A percentile compares a stretch with the other conserved stretches of the same genome.
These are phyloP conservation scores for Paecilomyces variotii DNA, from an alignment of 2,329 filamentous ascomycete genomes.

Conservation along the genomic window DNA sequence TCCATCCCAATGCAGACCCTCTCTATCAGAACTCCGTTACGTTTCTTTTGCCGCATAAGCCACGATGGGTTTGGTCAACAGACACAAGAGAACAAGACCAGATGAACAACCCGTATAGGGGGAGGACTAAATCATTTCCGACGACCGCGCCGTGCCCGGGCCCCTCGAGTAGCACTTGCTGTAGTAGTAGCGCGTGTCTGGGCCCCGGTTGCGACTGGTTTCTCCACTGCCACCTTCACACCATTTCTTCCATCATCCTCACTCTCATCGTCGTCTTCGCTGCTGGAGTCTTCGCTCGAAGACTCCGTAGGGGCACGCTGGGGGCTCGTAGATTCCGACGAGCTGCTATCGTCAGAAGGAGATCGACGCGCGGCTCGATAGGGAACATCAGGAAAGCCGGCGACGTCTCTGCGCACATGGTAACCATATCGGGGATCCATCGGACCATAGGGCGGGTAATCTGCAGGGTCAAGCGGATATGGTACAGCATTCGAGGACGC, in stretches of 20 bases:
- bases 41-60: conserved; percentile 3
- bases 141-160: conserved; percentile 18
- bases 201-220: conserved; percentile 14
- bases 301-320: conserved; percentile 11
- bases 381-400: conserved; percentile 8
- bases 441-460: conserved; percentile 22
- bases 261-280: conserved; percentile 13
- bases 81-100: conserved; percentile 1
- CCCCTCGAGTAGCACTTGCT: conserved; percentile 10
- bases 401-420: conserved; percentile 14
- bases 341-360: conserved; percentile 7
- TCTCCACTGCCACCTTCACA: conserved; percentile 23
- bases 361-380: conserved; percentile 17
- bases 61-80: conserved; percentile 2
- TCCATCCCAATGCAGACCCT: background rate
- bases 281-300: conserved; percentile 11
- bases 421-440: conserved; percentile 23
- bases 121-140: conserved; percentile 7
- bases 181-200: conserved; percentile 10
- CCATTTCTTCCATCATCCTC: conserved; percentile 21
- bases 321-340: conserved; percentile 7
- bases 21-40: conserved; percentile 6
- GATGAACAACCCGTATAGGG: background rate
- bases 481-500: conserved; percentile 25
- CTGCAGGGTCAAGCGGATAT: conserved; percentile 21